phyloP scores from a whole-genome alignment of 768 basidiomycete species.

The Termitomyces sp. region DNA sequence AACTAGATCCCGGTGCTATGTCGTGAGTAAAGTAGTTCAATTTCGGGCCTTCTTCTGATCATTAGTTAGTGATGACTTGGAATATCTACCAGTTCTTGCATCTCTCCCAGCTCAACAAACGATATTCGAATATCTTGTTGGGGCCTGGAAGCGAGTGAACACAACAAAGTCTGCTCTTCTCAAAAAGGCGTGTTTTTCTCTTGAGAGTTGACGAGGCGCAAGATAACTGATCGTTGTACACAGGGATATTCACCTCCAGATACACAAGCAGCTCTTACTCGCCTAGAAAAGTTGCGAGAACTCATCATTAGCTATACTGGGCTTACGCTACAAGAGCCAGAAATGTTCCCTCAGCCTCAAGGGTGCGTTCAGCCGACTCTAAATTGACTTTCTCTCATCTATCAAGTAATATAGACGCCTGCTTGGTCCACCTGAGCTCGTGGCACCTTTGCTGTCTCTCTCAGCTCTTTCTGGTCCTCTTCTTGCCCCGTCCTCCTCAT shows the following conservation, averaged over 20 bases:
- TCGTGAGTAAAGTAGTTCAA: slow-evolving; percentile 41
- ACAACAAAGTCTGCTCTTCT: slow-evolving; percentile 45
- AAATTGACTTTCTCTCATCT: background rate
- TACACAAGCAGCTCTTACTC: slow-evolving; percentile 52
- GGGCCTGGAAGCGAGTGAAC: slow-evolving; percentile 89
- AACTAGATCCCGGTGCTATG: slow-evolving; percentile 71
- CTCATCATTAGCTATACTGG: slow-evolving; percentile 88
- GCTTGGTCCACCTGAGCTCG: slow-evolving; percentile 76
- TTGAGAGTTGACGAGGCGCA: background rate
- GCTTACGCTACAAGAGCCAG: slow-evolving; percentile 84
- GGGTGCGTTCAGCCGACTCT: slow-evolving; percentile 41
- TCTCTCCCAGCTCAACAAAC: slow-evolving; percentile 78
- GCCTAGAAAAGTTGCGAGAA: slow-evolving; percentile 77
- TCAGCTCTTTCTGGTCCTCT: slow-evolving; percentile 68
- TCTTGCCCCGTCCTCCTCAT: slow-evolving; percentile 40
- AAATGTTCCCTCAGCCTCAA: slow-evolving; percentile 89
- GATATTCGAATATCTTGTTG: slow-evolving; percentile 84
- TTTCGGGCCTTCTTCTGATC: background rate
- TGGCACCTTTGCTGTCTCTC: slow-evolving; percentile 75
- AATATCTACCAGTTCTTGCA: slow-evolving; percentile 68
- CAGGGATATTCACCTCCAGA: slow-evolving; percentile 64
- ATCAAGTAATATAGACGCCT: slow-evolving; percentile 44
- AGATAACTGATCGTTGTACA: background rate
- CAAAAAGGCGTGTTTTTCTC: slow-evolving; percentile 56
- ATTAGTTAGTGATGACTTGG: slow-evolving; percentile 60